phyloP scores from a whole-genome alignment of 495 filamentous ascomycete species.

The Penicillium waksmanii region DNA sequence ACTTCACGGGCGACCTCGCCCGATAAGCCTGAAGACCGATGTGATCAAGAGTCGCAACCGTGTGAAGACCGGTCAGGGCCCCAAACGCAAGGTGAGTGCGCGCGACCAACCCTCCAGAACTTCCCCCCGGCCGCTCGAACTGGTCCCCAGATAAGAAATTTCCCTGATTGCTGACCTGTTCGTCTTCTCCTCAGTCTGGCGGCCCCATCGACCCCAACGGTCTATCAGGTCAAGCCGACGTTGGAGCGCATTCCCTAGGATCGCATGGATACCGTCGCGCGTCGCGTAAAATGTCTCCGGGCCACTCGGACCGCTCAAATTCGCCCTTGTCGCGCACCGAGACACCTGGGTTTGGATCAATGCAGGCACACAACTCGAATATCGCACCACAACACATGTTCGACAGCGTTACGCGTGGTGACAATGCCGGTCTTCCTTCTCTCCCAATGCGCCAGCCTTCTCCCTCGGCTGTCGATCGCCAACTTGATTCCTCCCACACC shows the following conservation, averaged over 20 bases:
- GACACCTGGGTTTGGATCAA: conserved; percentile 71
- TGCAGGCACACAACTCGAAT: conserved; percentile 67
- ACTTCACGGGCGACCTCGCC: conserved; percentile 88
- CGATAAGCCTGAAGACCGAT: conserved; percentile 97
- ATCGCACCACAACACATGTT: conserved; percentile 80
- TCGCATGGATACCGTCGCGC: conserved; percentile 63
- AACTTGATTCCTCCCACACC: conserved; percentile 74
- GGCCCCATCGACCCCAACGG: conserved; percentile 59
- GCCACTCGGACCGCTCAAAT: conserved; percentile 75
- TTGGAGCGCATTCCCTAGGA: conserved; percentile 54
- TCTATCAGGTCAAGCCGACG: conserved; percentile 60
- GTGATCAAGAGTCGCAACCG: conserved; percentile 99
- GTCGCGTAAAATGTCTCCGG: conserved; percentile 72
- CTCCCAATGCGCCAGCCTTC: conserved; percentile 64
- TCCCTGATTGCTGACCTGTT: conserved; percentile 32
- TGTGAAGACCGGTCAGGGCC: conserved; percentile 86
- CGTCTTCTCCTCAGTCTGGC: conserved; percentile 44
- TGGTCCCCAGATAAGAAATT: conserved; percentile 30
- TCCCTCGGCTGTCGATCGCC: conserved; percentile 75
- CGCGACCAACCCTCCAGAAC: conserved; percentile 17
- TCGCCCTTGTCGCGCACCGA: conserved; percentile 87
- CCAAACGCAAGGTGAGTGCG: conserved; percentile 82
- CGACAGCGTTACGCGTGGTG: conserved; percentile 70
- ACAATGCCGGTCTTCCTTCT: conserved; percentile 57
- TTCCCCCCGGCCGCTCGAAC: conserved; percentile 26